These are phyloP conservation scores for Xylaria acuta DNA, from an alignment of 495 filamentous ascomycete species.

Conservation along the genomic window DNA sequence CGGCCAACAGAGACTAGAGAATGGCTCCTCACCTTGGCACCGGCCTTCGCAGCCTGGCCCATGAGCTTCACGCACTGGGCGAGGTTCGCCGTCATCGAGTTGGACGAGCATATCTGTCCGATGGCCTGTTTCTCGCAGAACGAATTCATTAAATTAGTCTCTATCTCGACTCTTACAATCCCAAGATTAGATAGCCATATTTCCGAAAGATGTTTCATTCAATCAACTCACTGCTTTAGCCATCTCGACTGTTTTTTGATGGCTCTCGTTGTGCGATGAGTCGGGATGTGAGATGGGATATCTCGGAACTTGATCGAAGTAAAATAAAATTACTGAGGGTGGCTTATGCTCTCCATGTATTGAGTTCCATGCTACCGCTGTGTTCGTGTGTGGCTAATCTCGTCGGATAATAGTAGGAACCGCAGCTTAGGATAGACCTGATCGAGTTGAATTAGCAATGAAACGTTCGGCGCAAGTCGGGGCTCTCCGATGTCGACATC, in stretches of 20 bases:
- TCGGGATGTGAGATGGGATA: not conserved
- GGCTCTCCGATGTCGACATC: conserved; percentile 13
- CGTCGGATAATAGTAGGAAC: no score
- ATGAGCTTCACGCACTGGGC: conserved; percentile 74
- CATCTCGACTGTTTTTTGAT: not conserved
- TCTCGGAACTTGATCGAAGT: not conserved
- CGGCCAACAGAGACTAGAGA: not conserved
- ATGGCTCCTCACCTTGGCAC: conserved; percentile 68
- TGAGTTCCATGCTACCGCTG: not conserved
- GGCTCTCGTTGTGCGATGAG: not conserved
- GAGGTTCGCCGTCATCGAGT: conserved; percentile 79
- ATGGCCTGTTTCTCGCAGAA: conserved; percentile 64
- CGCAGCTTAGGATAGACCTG: not conserved
- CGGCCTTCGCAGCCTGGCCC: conserved; percentile 71
- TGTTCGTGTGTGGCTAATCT: not conserved
- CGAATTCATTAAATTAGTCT: not conserved
- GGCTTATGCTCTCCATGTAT: not conserved
- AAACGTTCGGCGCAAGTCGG: conserved; percentile 11
- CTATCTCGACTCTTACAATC: not conserved
- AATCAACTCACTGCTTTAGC: conserved; percentile 17
- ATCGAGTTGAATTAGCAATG: not conserved
- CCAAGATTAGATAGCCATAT: not conserved
- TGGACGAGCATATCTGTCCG: conserved; percentile 85
- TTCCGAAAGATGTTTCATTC: not conserved
- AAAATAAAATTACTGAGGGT: not conserved